Evolutionary conservation across 2,329 filamentous ascomycete species (phyloP).

Genomic region (Colletotrichum sp.): DNA sequence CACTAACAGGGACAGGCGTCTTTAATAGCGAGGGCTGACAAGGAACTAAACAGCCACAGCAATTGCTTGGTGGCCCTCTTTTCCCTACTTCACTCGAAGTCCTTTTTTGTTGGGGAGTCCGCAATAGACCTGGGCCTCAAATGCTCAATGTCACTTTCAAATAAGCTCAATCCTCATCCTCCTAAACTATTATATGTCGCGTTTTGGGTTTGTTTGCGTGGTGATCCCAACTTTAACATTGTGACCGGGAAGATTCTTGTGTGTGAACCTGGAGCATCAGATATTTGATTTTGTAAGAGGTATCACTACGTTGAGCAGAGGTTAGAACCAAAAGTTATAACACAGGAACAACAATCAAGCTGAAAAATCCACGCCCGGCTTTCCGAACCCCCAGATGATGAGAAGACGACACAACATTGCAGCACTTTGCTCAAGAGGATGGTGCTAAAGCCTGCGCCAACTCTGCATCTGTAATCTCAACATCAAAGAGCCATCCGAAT

Average conservation of each 20-base stretch:
- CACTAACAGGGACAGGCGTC: not conserved
- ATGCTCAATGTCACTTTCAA: not conserved
- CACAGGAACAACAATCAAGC: not conserved
- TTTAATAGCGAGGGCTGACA: not conserved
- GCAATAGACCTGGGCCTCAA: not conserved
- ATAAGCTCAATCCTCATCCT: not conserved
- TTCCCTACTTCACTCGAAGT: not conserved
- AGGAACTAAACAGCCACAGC: not conserved
- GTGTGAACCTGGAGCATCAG: not conserved
- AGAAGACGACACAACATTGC: not conserved
- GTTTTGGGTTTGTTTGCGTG: not conserved
- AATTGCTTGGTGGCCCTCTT: not conserved
- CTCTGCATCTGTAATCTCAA: not conserved
- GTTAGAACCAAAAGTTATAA: not conserved
- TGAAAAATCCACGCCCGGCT: not conserved
- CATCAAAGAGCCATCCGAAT: not conserved
- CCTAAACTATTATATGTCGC: not conserved
- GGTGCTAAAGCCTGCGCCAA: not conserved
- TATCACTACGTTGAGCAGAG: not conserved
- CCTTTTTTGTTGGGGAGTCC: not conserved
- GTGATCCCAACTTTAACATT: not conserved
- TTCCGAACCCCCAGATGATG: not conserved
- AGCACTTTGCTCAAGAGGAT: not conserved
- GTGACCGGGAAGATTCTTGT: not conserved
- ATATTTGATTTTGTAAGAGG: not conserved